phyloP scores from a whole-genome alignment of 768 basidiomycete species.

The Daedaleopsis nitida region DNA sequence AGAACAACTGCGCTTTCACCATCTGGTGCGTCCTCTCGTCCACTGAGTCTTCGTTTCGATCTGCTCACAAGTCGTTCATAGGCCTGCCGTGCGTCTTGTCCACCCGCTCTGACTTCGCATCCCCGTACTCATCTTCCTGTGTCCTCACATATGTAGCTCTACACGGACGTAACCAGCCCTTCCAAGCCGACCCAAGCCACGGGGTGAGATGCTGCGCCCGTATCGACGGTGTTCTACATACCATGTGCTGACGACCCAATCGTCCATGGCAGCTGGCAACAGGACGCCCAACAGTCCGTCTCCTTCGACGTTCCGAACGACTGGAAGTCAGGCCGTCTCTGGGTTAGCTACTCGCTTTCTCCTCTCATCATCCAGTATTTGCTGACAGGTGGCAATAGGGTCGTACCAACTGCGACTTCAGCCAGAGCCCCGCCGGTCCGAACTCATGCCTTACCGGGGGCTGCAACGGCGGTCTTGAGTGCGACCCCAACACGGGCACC shows the following conservation, averaged over 20 bases:
- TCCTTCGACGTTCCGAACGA: slow-evolving; percentile 37
- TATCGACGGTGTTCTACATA: too few relatives aligned
- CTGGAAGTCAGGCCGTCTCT: slow-evolving; percentile 41
- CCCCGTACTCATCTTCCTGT: too few relatives aligned
- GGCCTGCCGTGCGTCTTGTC: background rate
- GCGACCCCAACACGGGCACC: slow-evolving; percentile 40
- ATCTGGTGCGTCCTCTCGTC: slow-evolving; percentile 33
- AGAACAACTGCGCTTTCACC: slow-evolving; percentile 43
- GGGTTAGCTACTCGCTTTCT: slow-evolving; percentile 23
- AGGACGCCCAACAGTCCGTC: slow-evolving; percentile 23
- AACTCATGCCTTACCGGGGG: slow-evolving; percentile 39
- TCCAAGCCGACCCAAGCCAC: slow-evolving; percentile 30
- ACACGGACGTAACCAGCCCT: slow-evolving; percentile 33
- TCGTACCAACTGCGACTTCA: slow-evolving; percentile 40
- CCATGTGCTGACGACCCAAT: background rate
- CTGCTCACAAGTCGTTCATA: background rate
- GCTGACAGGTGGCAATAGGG: slow-evolving; percentile 14
- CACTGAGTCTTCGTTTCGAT: background rate
- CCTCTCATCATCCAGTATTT: background rate
- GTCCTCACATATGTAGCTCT: background rate
- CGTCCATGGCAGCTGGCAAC: slow-evolving; percentile 22
- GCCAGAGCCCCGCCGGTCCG: slow-evolving; percentile 30
- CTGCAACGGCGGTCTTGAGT: slow-evolving; percentile 41
- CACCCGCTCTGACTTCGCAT: too few relatives aligned
- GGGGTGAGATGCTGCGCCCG: slow-evolving; percentile 6